Percentiles rank a stretch among this genome's conserved stretches.
Conservation (phyloP, 176 grass and related monocot genomes). For the Phoenix roebelenii region DNA sequence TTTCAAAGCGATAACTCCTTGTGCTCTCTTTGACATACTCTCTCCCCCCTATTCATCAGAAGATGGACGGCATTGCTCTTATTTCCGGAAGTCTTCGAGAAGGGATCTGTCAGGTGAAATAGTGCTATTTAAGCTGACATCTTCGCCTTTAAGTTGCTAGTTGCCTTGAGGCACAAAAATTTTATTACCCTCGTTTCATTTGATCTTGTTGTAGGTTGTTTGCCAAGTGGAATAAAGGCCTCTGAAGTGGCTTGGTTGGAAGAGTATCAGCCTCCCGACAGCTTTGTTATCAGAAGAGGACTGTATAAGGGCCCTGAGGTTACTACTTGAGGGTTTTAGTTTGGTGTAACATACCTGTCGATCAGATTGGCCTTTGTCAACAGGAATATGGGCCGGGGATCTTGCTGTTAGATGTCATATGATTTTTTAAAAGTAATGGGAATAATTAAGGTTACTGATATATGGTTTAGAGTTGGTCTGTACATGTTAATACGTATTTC, state of each 20-base stretch:
- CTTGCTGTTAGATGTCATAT: background rate
- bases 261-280: conserved; percentile 73
- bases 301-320: conserved; percentile 74
- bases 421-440: conserved; percentile 2
- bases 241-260: conserved; percentile 81
- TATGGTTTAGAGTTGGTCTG: conserved; percentile 11
- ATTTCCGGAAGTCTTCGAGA: conserved; percentile 51
- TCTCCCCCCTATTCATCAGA: conserved; percentile 82
- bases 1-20: conserved; percentile 87
- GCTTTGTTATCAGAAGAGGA: conserved; percentile 83
- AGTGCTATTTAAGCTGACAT: conserved; percentile 7
- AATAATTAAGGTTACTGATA: conserved; percentile 9
- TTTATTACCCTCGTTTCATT: background rate
- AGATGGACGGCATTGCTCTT: conserved; percentile 75
- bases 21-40: conserved; percentile 91
- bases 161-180: too few relatives aligned
- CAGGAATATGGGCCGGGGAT: background rate
- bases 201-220: conserved; percentile 28
- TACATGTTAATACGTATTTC: conserved; percentile 20
- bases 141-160: background rate
- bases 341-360: conserved; percentile 3
- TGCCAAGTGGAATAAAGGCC: conserved; percentile 42
- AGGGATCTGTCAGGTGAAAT: conserved; percentile 41
- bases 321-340: conserved; percentile 27
- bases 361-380: conserved; percentile 12